phyloP scores from a whole-genome alignment of 1,139 yeast species.

The Eremothecium cymbalariae region DNA sequence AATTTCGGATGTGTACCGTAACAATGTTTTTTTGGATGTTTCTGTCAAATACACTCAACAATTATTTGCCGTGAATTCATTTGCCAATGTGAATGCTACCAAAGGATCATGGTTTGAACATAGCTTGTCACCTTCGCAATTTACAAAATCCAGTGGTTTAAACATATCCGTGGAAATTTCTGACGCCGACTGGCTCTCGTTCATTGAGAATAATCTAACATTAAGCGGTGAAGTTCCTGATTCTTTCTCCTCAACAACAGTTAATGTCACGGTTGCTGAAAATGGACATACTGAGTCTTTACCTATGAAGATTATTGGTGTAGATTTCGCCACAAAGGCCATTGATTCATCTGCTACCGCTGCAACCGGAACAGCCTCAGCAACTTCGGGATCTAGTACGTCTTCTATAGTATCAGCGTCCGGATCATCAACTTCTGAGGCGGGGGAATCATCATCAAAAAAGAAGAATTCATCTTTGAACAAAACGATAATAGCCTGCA shows the following conservation, averaged over 20 bases:
- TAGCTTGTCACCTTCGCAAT: conserved; percentile 43
- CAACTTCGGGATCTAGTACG: conserved; percentile 28
- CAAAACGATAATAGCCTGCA: conserved; percentile 64
- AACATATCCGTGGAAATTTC: conserved; percentile 40
- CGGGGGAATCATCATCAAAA: conserved; percentile 20
- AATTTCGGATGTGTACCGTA: conserved; percentile 55
- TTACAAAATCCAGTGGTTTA: conserved; percentile 48
- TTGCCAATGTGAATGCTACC: conserved; percentile 61
- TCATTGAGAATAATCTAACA: conserved; percentile 51
- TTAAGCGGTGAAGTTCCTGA: conserved; percentile 62
- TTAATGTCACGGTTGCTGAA: conserved; percentile 47
- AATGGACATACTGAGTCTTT: conserved; percentile 37
- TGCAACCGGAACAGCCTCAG: conserved; percentile 23
- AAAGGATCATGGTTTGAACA: conserved; percentile 51
- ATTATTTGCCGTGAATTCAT: conserved; percentile 44
- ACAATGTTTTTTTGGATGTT: conserved; percentile 52
- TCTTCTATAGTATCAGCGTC: conserved; percentile 27
- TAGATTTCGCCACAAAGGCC: conserved; percentile 28
- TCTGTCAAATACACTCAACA: conserved; percentile 35
- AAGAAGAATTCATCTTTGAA: conserved; percentile 29
- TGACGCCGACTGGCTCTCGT: conserved; percentile 54
- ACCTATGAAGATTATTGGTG: conserved; percentile 50
- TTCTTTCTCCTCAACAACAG: conserved; percentile 42
- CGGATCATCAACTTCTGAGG: conserved; percentile 19
- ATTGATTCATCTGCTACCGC: conserved; percentile 15